phyloP scores from a whole-genome alignment of 441 rosid species.

The Isatis lusitanica region DNA sequence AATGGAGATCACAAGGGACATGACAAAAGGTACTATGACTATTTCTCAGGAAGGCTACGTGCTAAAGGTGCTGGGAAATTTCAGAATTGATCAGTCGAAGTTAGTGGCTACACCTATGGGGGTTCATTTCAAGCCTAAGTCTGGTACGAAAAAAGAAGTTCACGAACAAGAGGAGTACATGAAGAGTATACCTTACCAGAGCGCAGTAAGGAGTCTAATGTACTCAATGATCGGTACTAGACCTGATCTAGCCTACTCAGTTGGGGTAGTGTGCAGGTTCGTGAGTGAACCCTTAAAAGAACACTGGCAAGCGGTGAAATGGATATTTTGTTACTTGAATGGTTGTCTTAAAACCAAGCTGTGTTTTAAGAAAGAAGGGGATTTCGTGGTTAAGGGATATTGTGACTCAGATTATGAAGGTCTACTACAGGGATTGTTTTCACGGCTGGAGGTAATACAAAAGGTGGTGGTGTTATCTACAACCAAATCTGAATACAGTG shows the following conservation, averaged over 20 bases:
- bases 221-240: not conserved
- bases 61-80: not conserved
- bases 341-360: not conserved
- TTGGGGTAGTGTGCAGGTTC: not conserved
- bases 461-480: too few species aligned
- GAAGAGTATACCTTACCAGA: not conserved
- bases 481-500: too few species aligned
- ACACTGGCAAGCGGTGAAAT: not conserved
- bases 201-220: not conserved
- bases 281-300: not conserved
- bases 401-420: not conserved
- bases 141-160: not conserved
- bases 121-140: not conserved
- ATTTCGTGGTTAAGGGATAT: not conserved
- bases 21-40: too few species aligned
- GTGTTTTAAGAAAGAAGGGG: not conserved
- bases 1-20: not conserved
- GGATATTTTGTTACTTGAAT: not conserved
- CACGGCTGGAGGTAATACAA: too few species aligned
- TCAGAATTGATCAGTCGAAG: not conserved
- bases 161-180: not conserved
- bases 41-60: too few species aligned
- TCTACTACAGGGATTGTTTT: too few species aligned
- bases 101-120: not conserved
- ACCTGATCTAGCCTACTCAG: not conserved